Percentiles rank a stretch among this genome's conserved stretches.
phyloP scores from a whole-genome alignment of 495 filamentous ascomycete species.

The Podospora australis region DNA sequence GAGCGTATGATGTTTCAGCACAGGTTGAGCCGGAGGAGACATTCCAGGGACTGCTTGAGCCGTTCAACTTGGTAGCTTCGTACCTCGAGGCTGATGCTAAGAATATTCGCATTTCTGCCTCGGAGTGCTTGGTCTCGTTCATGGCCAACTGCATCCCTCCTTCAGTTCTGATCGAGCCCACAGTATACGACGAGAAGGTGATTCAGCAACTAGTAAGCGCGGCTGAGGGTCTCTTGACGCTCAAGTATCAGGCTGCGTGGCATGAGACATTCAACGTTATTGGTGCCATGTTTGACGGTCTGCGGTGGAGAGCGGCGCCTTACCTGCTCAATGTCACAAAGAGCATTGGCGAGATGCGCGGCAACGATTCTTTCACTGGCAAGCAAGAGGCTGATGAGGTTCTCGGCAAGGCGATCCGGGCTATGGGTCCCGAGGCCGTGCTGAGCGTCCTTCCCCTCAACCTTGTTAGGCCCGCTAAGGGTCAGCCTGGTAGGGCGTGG shows the following conservation, averaged over 20 bases:
- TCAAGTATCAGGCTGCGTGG: conserved; percentile 93
- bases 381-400: conserved; percentile 94
- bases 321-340: conserved; percentile 66
- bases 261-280: conserved; percentile 89
- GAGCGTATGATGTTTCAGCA: conserved; percentile 88
- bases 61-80: conserved; percentile 67
- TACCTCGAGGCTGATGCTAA: conserved; percentile 82
- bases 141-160: conserved; percentile 79
- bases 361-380: conserved; percentile 81
- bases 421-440: conserved; percentile 80
- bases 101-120: conserved; percentile 88
- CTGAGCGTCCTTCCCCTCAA: conserved; percentile 79
- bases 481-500: conserved; percentile 85
- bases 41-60: conserved; percentile 74
- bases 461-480: conserved; percentile 63
- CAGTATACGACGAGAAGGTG: conserved; percentile 79
- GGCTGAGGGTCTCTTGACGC: conserved; percentile 64
- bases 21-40: conserved; percentile 81
- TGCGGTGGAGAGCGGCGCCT: conserved; percentile 75
- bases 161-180: conserved; percentile 73
- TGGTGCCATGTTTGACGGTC: conserved; percentile 77
- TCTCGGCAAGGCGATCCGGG: conserved; percentile 73
- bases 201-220: conserved; percentile 66
- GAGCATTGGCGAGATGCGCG: conserved; percentile 78
- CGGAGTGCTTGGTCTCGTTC: conserved; percentile 91